Evolutionary conservation across 106 monocot species (phyloP).

Genomic region (Allium cepa): DNA sequence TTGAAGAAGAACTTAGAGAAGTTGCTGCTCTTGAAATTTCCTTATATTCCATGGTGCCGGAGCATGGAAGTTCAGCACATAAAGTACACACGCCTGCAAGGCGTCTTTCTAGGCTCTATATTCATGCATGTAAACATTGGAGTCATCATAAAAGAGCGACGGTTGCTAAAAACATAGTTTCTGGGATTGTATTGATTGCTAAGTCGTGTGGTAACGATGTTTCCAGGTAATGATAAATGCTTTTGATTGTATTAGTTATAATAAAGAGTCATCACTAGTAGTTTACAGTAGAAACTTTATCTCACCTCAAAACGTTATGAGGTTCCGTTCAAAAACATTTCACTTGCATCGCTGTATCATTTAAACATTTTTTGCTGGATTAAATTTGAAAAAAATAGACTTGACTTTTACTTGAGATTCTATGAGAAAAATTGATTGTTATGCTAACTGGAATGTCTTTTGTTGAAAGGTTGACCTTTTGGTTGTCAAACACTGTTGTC

Average conservation of each 20-base stretch:
- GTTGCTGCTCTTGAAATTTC: constrained; percentile 97
- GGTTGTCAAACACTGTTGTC: constrained; percentile 86
- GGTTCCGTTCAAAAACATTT: too few relatives aligned
- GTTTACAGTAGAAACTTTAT: too few relatives aligned
- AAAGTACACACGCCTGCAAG: constrained; percentile 94
- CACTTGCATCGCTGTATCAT: too few relatives aligned
- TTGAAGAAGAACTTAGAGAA: constrained; percentile 93
- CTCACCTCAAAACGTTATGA: too few relatives aligned
- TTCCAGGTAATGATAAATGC: constrained; percentile 47
- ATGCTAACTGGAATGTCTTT: not conserved
- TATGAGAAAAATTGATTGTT: not conserved
- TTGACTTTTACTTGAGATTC: too few relatives aligned
- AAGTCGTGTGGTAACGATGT: constrained; percentile 95
- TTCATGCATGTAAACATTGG: constrained; percentile 90
- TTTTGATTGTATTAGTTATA: not conserved
- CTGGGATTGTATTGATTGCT: constrained; percentile 77
- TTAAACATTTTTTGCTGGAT: too few relatives aligned
- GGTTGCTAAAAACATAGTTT: constrained; percentile 72
- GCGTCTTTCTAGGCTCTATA: constrained; percentile 77
- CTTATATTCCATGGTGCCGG: constrained; percentile 87
- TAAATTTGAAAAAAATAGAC: too few relatives aligned
- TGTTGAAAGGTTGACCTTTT: constrained; percentile 78
- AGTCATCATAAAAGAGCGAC: constrained; percentile 61
- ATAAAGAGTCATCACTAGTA: too few relatives aligned
- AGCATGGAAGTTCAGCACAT: constrained; percentile 91